phyloP scores from a whole-genome alignment of 805 yeast genomes.

The Candida awuae region DNA sequence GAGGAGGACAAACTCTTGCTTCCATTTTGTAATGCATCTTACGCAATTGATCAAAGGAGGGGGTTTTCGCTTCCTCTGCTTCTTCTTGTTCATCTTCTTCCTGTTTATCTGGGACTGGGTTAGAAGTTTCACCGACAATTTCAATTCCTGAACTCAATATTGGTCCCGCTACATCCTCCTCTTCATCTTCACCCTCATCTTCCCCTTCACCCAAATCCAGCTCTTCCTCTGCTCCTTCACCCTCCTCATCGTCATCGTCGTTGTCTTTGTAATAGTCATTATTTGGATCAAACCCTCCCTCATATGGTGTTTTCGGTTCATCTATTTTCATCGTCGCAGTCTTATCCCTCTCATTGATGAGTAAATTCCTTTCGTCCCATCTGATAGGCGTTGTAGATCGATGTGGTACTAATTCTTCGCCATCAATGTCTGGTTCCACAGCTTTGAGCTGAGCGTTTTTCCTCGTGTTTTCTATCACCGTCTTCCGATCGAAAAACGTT shows the following conservation, averaged over 20 bases:
- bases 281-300: slow-evolving; percentile 76
- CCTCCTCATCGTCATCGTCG: slow-evolving; percentile 43
- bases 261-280: slow-evolving; percentile 74
- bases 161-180: slow-evolving; percentile 12
- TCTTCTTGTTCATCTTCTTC: background rate
- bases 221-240: slow-evolving; percentile 20
- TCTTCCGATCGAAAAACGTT: slow-evolving; percentile 27
- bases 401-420: no score
- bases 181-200: slow-evolving; percentile 14
- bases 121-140: no score
- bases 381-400: slow-evolving; percentile 40
- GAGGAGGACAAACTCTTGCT: slow-evolving; percentile 6
- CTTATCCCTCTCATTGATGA: slow-evolving; percentile 65
- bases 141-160: slow-evolving; percentile 2
- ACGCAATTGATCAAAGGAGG: slow-evolving; percentile 4
- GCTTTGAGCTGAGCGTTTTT: background rate
- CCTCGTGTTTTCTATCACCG: background rate
- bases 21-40: slow-evolving; percentile 8
- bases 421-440: background rate
- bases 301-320: slow-evolving; percentile 94
- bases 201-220: slow-evolving; percentile 22
- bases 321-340: slow-evolving; percentile 74
- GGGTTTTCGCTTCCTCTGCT: background rate
- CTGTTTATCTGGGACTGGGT: no score
- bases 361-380: slow-evolving; percentile 82